Percentiles rank a stretch among this genome's conserved stretches.
These are phyloP conservation scores for Vanrija humicola DNA, from an alignment of 1,284 basidiomycete species.

Conservation along the genomic window DNA sequence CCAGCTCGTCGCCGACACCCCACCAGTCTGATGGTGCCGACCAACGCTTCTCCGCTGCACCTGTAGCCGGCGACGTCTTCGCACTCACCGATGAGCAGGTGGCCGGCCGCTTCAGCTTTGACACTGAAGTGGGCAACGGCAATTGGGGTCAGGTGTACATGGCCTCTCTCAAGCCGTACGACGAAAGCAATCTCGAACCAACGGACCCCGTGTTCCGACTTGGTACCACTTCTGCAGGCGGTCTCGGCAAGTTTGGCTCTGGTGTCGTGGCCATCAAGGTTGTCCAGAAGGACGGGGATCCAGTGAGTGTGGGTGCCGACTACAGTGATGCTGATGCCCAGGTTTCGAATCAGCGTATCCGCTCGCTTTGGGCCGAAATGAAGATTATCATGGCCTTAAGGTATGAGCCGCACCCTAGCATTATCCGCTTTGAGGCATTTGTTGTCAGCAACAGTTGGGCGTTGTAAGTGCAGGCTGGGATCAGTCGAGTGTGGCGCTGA, in stretches of 20 bases:
- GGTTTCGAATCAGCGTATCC: constrained; percentile 56
- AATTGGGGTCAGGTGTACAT: constrained; percentile 49
- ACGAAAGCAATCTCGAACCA: not conserved
- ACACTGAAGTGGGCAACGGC: constrained; percentile 43
- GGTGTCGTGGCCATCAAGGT: constrained; percentile 78
- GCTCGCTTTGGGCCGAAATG: constrained; percentile 92
- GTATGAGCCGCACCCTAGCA: constrained; percentile 76
- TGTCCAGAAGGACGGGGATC: constrained; percentile 71
- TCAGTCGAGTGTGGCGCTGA: not conserved
- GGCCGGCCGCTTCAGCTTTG: constrained; percentile 34
- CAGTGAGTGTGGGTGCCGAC: constrained; percentile 34
- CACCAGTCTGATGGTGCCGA: not conserved
- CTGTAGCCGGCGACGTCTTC: not conserved
- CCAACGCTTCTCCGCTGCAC: constrained; percentile 2
- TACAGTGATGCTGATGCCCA: not conserved
- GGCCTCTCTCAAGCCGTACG: constrained; percentile 20
- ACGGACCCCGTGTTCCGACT: constrained; percentile 9
- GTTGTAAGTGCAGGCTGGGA: constrained; percentile 57
- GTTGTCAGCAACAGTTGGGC: constrained; percentile 86
- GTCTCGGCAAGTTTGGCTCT: constrained; percentile 29
- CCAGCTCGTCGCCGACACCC: not conserved
- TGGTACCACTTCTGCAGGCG: constrained; percentile 24
- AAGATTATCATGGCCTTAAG: constrained; percentile 80
- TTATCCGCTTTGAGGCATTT: constrained; percentile 87
- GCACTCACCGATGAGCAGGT: constrained; percentile 40